A percentile compares a stretch with the other conserved stretches of the same genome.
These are phyloP conservation scores for Sanghuangporus baumii DNA, from an alignment of 1,284 basidiomycete species.

Conservation along the genomic window DNA sequence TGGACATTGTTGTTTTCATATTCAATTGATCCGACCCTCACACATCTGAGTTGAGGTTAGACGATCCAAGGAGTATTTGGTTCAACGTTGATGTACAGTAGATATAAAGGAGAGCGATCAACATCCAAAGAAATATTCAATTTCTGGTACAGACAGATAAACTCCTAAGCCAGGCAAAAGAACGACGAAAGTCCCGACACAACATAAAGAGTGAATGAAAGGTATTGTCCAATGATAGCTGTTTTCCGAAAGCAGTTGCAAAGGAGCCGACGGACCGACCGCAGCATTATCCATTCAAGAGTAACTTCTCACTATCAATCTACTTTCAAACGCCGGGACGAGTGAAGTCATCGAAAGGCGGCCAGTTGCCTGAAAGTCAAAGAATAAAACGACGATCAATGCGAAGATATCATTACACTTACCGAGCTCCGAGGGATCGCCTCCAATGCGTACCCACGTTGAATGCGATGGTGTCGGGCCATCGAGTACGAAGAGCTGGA, in stretches of 20 bases:
- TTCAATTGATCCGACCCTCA: no score
- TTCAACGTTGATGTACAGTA: no score
- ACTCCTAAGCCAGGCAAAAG: no score
- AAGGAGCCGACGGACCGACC: not conserved
- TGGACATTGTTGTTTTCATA: no score
- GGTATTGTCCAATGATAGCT: no score
- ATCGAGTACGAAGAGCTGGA: constrained; percentile 64
- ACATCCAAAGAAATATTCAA: no score
- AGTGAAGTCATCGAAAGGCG: constrained; percentile 55
- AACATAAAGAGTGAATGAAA: no score
- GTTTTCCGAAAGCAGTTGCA: not conserved
- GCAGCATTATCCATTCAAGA: not conserved
- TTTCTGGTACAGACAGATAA: no score
- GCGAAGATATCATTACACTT: not conserved
- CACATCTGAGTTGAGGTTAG: no score
- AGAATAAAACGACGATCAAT: not conserved
- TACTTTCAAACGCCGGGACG: constrained; percentile 41
- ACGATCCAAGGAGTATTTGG: no score
- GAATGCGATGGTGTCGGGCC: constrained; percentile 70
- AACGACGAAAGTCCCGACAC: no score
- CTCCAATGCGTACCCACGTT: constrained; percentile 68
- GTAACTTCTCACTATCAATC: not conserved
- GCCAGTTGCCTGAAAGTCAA: constrained; percentile 49
- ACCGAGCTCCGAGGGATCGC: constrained; percentile 55
- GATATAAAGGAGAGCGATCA: no score